A percentile compares a stretch with the other conserved stretches of the same genome.
These are phyloP conservation scores for Phytopythium helicoides DNA, from an alignment of 352 stramenopile genomes.

Conservation along the genomic window DNA sequence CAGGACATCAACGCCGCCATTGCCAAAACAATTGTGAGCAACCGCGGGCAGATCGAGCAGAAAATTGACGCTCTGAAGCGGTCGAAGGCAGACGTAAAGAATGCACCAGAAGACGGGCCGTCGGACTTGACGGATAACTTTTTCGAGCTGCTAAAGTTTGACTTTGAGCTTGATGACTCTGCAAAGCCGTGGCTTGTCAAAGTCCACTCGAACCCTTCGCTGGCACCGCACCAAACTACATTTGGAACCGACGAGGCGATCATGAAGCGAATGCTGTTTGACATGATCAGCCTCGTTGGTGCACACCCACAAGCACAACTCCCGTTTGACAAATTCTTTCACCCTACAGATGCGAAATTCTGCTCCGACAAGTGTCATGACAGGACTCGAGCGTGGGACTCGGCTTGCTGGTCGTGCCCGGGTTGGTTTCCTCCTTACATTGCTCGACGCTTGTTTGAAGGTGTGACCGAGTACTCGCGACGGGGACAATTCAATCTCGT, in stretches of 20 bases:
- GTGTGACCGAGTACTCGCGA: slow-evolving; percentile 59
- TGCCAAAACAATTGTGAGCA: slow-evolving; percentile 58
- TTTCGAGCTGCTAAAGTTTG: slow-evolving; percentile 95
- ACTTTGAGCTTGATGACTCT: slow-evolving; percentile 94
- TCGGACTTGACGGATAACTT: slow-evolving; percentile 69
- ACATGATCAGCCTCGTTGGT: slow-evolving; percentile 68
- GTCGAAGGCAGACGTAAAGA: neutral
- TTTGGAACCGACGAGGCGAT: slow-evolving; percentile 70
- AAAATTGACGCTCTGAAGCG: slow-evolving; percentile 49
- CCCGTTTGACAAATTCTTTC: slow-evolving; percentile 65
- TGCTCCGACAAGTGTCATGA: slow-evolving; percentile 66
- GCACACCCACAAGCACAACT: slow-evolving; percentile 58
- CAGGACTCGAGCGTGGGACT: slow-evolving; percentile 58
- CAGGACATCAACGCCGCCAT: slow-evolving; percentile 67
- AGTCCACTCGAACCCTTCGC: slow-evolving; percentile 61
- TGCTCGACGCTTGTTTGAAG: slow-evolving; percentile 49
- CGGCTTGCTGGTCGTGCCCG: slow-evolving; percentile 70
- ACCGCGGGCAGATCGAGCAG: slow-evolving; percentile 44
- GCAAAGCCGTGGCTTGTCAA: slow-evolving; percentile 96
- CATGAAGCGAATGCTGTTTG: slow-evolving; percentile 58
- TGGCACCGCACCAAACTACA: slow-evolving; percentile 40
- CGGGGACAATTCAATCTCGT: slow-evolving; percentile 69
- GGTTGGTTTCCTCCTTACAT: slow-evolving; percentile 70
- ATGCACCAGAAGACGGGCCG: slow-evolving; percentile 18
- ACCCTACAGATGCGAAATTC: slow-evolving; percentile 34